A percentile compares a stretch with the other conserved stretches of the same genome.
Evolutionary conservation across 345 rosid genomes (phyloP).

Genomic region (Linum trigynum): DNA sequence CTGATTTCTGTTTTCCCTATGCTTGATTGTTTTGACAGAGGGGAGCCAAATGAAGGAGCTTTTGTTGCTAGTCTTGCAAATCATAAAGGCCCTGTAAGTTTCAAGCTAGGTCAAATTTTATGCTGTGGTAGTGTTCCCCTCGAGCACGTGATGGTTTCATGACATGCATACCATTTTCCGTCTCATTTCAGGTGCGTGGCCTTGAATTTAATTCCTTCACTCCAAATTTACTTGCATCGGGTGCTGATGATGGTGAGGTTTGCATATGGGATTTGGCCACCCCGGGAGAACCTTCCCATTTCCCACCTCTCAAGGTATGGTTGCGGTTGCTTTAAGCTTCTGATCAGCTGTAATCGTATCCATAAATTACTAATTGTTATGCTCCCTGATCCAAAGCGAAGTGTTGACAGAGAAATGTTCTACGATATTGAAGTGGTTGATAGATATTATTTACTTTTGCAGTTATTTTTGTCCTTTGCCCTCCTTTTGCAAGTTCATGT

Average conservation of each 20-base stretch:
- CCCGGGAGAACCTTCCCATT: conserved; percentile 74
- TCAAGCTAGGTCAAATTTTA: neutral
- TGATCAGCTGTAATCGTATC: neutral
- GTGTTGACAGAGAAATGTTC: neutral
- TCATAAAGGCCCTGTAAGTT: conserved; percentile 95
- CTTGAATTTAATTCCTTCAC: conserved; percentile 76
- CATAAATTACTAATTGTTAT: neutral
- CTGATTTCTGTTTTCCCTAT: neutral
- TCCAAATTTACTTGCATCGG: conserved; percentile 88
- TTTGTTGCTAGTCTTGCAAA: conserved; percentile 64
- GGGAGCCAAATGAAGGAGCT: conserved; percentile 49
- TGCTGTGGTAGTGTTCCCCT: neutral
- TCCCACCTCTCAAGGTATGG: conserved; percentile 70
- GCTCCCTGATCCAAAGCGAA: neutral
- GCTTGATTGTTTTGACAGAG: conserved; percentile 28
- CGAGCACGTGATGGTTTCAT: conserved; percentile 7
- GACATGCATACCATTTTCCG: neutral
- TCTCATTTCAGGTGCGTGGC: conserved; percentile 74
- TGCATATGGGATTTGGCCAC: conserved; percentile 86
- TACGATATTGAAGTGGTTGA: neutral
- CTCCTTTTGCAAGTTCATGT: neutral
- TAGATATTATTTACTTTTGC: neutral
- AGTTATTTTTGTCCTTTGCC: neutral
- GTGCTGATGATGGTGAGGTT: conserved; percentile 95
- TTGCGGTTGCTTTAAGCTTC: neutral